Percentiles rank a stretch among this genome's conserved stretches.
Conservation (phyloP, 2,329 filamentous ascomycete species). For the Blastomyces silverae region DNA sequence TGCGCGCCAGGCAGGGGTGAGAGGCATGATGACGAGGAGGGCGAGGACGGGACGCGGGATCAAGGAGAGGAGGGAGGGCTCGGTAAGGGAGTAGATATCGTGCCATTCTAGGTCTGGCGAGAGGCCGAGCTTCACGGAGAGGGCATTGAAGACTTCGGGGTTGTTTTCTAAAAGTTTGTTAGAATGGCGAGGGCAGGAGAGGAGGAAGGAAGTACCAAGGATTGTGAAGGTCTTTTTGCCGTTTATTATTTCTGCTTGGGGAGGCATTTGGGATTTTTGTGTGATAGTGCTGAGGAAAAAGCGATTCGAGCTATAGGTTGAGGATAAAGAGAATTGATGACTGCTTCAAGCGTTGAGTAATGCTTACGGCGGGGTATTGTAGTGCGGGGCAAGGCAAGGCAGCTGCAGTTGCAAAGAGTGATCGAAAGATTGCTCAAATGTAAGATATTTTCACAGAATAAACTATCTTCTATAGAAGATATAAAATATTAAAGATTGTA, state of each 20-base stretch:
- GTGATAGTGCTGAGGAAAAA: no score
- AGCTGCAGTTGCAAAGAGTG: no score
- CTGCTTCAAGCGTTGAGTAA: no score
- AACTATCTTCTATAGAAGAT: no score
- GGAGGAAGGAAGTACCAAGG: slow-evolving; percentile 24
- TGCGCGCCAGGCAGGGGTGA: slow-evolving; percentile 38
- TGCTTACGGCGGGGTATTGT: no score
- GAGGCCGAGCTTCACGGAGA: slow-evolving; percentile 47
- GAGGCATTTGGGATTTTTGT: no score
- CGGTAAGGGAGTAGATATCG: slow-evolving; percentile 49
- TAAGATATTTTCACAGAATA: no score
- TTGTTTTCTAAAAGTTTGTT: slow-evolving; percentile 46
- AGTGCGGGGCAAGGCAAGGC: no score
- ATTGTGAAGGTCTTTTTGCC: slow-evolving; percentile 32
- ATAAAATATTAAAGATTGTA: no score
- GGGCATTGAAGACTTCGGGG: slow-evolving; percentile 47
- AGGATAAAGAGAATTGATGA: no score
- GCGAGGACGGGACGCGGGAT: slow-evolving; percentile 50
- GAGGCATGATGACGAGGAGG: slow-evolving; percentile 46
- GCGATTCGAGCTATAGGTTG: no score
- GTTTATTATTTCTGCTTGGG: slow-evolving; percentile 20
- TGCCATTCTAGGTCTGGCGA: slow-evolving; percentile 45
- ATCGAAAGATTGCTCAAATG: no score
- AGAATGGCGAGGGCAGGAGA: slow-evolving; percentile 3
- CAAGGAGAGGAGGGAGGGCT: slow-evolving; percentile 45